These are phyloP conservation scores for Candida suzukii DNA, from an alignment of 805 yeast species.

Conservation along the genomic window DNA sequence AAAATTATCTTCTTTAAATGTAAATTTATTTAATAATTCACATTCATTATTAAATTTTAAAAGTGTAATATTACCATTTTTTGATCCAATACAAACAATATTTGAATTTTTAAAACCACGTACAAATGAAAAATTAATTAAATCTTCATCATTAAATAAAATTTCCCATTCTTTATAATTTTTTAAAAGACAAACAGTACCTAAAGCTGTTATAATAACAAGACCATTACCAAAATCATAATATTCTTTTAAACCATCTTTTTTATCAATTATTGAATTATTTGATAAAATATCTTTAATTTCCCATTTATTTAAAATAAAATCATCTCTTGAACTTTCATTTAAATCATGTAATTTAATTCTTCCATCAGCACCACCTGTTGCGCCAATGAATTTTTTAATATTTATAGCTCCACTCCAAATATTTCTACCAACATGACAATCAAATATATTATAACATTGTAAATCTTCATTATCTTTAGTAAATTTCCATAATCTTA, in stretches of 20 bases:
- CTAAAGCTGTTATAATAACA: slow-evolving; percentile 52
- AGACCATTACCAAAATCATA: slow-evolving; percentile 39
- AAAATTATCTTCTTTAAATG: slow-evolving; percentile 22
- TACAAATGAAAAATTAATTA: slow-evolving; percentile 20
- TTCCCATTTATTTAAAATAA: slow-evolving; percentile 20
- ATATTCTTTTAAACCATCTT: slow-evolving; percentile 59
- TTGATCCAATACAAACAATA: slow-evolving; percentile 21
- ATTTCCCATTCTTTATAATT: slow-evolving; percentile 20
- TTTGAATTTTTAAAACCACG: slow-evolving; percentile 13
- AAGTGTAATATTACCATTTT: slow-evolving; percentile 35
- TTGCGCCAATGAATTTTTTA: slow-evolving; percentile 45
- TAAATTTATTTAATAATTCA: slow-evolving; percentile 16
- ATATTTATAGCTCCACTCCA: slow-evolving; percentile 70
- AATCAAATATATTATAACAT: slow-evolving; percentile 46
- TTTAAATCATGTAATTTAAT: slow-evolving; percentile 54
- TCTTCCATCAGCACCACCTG: slow-evolving; percentile 94
- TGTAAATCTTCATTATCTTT: slow-evolving; percentile 25
- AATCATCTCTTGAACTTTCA: slow-evolving; percentile 23
- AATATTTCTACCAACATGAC: slow-evolving; percentile 78
- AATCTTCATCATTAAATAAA: slow-evolving; percentile 18
- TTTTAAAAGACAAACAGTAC: slow-evolving; percentile 36
- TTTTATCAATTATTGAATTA: slow-evolving; percentile 21
- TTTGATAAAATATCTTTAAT: slow-evolving; percentile 26
- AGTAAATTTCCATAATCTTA: slow-evolving; percentile 63
- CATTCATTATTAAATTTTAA: slow-evolving; percentile 34